Percentiles rank a stretch among this genome's conserved stretches.
phyloP scores from a whole-genome alignment of 768 basidiomycete species.

The Collybia mongolica region DNA sequence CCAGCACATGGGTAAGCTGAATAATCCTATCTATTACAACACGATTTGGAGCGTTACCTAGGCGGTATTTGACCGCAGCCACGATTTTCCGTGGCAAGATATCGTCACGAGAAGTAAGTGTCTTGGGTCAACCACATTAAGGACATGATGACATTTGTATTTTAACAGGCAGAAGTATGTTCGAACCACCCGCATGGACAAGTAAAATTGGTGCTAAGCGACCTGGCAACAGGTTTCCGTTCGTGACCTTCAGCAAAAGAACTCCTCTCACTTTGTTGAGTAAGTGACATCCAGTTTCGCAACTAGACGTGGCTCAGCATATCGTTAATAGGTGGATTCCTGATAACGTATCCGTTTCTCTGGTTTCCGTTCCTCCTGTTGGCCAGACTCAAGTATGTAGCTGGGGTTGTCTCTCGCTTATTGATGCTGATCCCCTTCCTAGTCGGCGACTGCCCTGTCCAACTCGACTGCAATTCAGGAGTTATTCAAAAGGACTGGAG shows the following conservation, averaged over 20 bases:
- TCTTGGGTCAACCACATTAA: constrained; percentile 8
- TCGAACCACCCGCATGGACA: constrained; percentile 6
- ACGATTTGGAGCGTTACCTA: constrained; percentile 21
- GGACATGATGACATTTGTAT: constrained; percentile 35
- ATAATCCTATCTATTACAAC: background rate
- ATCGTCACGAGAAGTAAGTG: constrained; percentile 74
- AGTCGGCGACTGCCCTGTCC: constrained; percentile 70
- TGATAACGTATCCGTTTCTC: constrained; percentile 82
- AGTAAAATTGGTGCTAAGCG: constrained; percentile 9
- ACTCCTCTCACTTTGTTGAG: constrained; percentile 80
- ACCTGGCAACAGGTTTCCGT: constrained; percentile 54
- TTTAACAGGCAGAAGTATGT: constrained; percentile 51
- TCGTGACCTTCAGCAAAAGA: constrained; percentile 70
- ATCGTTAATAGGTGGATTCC: constrained; percentile 75
- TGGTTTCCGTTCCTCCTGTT: constrained; percentile 82
- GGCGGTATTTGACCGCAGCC: constrained; percentile 85
- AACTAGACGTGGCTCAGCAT: constrained; percentile 4
- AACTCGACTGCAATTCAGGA: constrained; percentile 88
- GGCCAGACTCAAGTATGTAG: constrained; percentile 64
- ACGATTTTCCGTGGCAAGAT: constrained; percentile 86
- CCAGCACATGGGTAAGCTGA: constrained; percentile 66
- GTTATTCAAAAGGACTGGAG: constrained; percentile 72
- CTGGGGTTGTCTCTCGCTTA: background rate
- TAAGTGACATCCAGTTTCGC: constrained; percentile 30
- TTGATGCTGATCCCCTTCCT: constrained; percentile 8